Evolutionary conservation across 2,329 filamentous ascomycete genomes (phyloP).

Genomic region (Pyrenochaeta sp.): DNA sequence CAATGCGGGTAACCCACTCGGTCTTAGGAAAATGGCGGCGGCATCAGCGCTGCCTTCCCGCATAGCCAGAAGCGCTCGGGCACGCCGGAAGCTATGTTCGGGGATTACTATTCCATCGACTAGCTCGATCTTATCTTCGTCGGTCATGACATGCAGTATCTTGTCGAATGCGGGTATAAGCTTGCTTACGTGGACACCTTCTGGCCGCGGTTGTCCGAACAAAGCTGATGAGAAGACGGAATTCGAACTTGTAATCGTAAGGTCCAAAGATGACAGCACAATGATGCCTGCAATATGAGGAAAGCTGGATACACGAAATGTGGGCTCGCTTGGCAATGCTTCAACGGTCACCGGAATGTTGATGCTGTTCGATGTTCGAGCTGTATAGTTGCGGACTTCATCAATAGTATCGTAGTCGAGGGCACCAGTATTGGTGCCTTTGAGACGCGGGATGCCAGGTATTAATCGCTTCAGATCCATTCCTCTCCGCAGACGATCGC

Average conservation of each 20-base stretch:
- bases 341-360: slow-evolving; percentile 87
- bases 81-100: slow-evolving; percentile 93
- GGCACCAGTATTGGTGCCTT: slow-evolving; percentile 74
- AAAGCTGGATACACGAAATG: slow-evolving; percentile 89
- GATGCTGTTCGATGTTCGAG: slow-evolving; percentile 76
- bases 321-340: slow-evolving; percentile 71
- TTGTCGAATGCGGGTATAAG: slow-evolving; percentile 89
- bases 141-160: slow-evolving; percentile 79
- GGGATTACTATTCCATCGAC: slow-evolving; percentile 96
- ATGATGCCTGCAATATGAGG: slow-evolving; percentile 98
- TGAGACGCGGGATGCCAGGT: slow-evolving; percentile 81
- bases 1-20: slow-evolving; percentile 82
- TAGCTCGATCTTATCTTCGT: slow-evolving; percentile 84
- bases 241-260: slow-evolving; percentile 91
- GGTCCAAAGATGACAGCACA: slow-evolving; percentile 79
- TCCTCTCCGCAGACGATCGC: slow-evolving; percentile 70
- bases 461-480: slow-evolving; percentile 81
- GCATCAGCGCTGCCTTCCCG: slow-evolving; percentile 81
- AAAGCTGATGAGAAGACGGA: slow-evolving; percentile 91
- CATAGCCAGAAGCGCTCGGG: slow-evolving; percentile 82
- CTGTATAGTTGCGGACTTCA: slow-evolving; percentile 82
- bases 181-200: slow-evolving; percentile 80
- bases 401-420: slow-evolving; percentile 80
- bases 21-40: slow-evolving; percentile 79
- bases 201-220: slow-evolving; percentile 86